Base-by-base conservation (phyloP, 208 protist species). In the Leishmania lainsoni region DNA sequence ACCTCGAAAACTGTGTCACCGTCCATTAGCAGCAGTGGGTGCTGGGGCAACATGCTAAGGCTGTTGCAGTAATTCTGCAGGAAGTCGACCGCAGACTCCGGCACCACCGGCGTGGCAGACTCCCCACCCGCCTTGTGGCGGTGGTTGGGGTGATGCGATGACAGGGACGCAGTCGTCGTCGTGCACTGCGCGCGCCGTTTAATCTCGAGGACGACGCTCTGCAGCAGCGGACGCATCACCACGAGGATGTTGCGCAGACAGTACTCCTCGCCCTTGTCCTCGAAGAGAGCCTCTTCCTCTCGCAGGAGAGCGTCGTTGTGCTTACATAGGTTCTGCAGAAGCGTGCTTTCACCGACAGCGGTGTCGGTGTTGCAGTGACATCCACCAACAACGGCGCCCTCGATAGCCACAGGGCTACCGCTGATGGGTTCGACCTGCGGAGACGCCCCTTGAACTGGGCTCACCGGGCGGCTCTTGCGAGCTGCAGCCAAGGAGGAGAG, bases 1-100 rank as follows among this genome's bases (percentile, higher is more conserved):
- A 86, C 77, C 8, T 89, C 84, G 70, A 89, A 93, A 63, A 93
- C 29, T 14, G 81, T 59, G 45, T 83, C 68, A 16, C 42, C 75
- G 16, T 89, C 86, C 3, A 96, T 75, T 20, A 93, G 65, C 51
- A 94, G 73, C 32, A 83, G 66, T 3, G 90, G 88, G 68, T 89
- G 88, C 48, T 83, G 85, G 26, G 83, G 61, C 56, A 83, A 72
- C 45, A 85, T 76, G 49, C 58, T 70, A 39, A 89, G 83, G 68
- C 71, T 75, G 26, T n/a, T 65, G 78, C 87, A 91, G 81, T 85
- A 81, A 32, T 86, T 68, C 12, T 68, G 76, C 77, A 89, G 63
- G 6, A 84, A 52, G 63, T 74, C 69, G 29, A 83, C 71, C 9
- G 84, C 79, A 61, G 68, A 78, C 71, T 86, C 77, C 12, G 75